Evolutionary conservation across 2,329 filamentous ascomycete genomes (phyloP), one percentile per base, ranked within the genome.

Genomic region (Fusarium mexicanum): DNA sequence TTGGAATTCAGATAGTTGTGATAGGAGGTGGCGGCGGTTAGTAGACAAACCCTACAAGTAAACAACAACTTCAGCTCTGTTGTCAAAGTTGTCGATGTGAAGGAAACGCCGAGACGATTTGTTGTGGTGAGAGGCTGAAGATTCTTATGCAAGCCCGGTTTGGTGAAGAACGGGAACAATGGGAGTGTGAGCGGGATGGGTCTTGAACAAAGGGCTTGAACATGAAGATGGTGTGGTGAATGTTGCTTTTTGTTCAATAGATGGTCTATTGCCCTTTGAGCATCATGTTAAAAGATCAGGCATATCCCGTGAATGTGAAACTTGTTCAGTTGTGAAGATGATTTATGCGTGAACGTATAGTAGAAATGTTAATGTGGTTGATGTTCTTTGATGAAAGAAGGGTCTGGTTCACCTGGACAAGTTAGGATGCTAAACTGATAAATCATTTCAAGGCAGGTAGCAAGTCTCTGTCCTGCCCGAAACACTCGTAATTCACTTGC

Each of bases 191-290:
- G 43, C 33, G 29, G n/a, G 26, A 35, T 26, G 3, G 12, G 14
- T 24, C 31, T 64, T 55, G 73, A 76, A 72, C 58, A 72, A 69
- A 46, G 35, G 8, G 10, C 4, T 3, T 22, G 26, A n/a, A 35
- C 26, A 63, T 54, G 75, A 71, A 55, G 69, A 47, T 13, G 14
- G 22, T 17, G 16, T 9, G 14, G 26, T 44, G 41, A 62, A 24
- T 38, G 14, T 40, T 37, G 22, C 20, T 26, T 24, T 33, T n/a
- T 58, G 41, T 59, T 68, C 57, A 20, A 57, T 6, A n/a, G 3
- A 7, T n/a, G 17, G 26, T 1, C 20, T 20, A 38, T 7, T 53
- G 41, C 54, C 46, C 48, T 68, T 67, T 61, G 50, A 40, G 3
- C 18, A 58, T 20, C 12, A 4, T 9, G 37, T 38, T 24, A 20